Base-by-base conservation (phyloP, 345 rosid species). In the Balakata baccata region DNA sequence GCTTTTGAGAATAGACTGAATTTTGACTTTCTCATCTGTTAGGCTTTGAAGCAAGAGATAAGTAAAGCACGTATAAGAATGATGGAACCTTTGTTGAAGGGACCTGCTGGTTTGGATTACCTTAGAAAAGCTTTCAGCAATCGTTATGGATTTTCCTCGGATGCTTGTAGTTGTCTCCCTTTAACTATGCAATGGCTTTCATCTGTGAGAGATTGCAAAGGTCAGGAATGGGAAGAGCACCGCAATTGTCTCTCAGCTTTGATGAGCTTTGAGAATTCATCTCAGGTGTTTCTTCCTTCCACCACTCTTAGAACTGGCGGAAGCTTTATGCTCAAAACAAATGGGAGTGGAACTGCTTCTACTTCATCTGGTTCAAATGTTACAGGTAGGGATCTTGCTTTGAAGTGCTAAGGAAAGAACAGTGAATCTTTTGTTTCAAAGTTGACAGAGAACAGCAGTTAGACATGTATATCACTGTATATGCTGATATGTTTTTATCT, bases 221-320 rank as follows among this genome's bases (percentile, higher is more conserved):
- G 87, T 75, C 84, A 63, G 49, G 98, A 92, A 72, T 89, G 97
- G 98, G 86, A 76, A 63, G 98, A 92, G 78, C 96, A 95, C 78
- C 80, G 50, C 18, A 83, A 74, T 75, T 79, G 76, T 71, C 79
- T 89, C 37, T 84, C 87, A 43, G 81, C 84, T 64, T 53, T 90
- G 82, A 69, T 38, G 43, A 78, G 74, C 46, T 82, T 68, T 59
- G 88, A 71, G 60, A 79, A 82, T 81, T 76, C 89, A n/a, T 86
- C 90, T 64, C 76, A 20, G 57, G 86, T 75, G 57, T 73, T 37
- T 14, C 81, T 81, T 17, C 87, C 94, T 76, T 78, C 90, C 11
- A 74, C 90, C 57, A 76, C 83, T 18, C 89, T 94, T 8, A 89
- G 83, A 85, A 88, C 96, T 1, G 99, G 99, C 57, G 96, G 98